Conservation (phyloP, 495 filamentous ascomycete genomes). For the Aspergillus biplanus region DNA sequence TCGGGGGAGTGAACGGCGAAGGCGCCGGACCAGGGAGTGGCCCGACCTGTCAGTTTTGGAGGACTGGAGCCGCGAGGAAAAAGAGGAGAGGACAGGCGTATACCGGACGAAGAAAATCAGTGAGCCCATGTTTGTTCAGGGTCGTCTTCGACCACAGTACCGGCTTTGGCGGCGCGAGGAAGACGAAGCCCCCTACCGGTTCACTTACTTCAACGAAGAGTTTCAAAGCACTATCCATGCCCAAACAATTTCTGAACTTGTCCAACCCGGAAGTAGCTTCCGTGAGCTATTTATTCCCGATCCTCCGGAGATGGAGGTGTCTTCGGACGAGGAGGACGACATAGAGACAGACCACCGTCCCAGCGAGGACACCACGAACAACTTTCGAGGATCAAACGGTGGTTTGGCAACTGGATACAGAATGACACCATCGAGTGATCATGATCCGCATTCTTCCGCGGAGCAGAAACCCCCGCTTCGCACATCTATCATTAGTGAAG, state of each 20-base stretch:
- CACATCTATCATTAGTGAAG: slow-evolving; percentile 40
- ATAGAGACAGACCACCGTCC: slow-evolving; percentile 49
- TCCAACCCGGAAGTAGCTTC: slow-evolving; percentile 83
- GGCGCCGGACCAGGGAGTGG: slow-evolving; percentile 61
- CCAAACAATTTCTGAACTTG: slow-evolving; percentile 88
- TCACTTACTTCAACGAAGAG: slow-evolving; percentile 98
- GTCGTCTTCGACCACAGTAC: slow-evolving; percentile 81
- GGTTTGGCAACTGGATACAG: slow-evolving; percentile 11
- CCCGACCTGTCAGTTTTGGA: slow-evolving; percentile 77
- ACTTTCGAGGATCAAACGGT: slow-evolving; percentile 11
- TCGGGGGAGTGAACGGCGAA: slow-evolving; percentile 54
- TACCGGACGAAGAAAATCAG: slow-evolving; percentile 89
- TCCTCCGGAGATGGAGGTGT: slow-evolving; percentile 64
- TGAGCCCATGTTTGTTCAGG: slow-evolving; percentile 89
- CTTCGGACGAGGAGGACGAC: slow-evolving; percentile 68
- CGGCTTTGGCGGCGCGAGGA: slow-evolving; percentile 81
- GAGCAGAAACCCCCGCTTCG: slow-evolving; percentile 22
- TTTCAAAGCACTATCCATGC: slow-evolving; percentile 93
- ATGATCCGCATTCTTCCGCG: slow-evolving; percentile 8
- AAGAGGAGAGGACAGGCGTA: slow-evolving; percentile 84
- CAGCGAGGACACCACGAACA: slow-evolving; percentile 27
- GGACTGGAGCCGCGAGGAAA: slow-evolving; percentile 90
- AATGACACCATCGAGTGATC: slow-evolving; percentile 13
- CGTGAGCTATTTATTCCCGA: slow-evolving; percentile 82
- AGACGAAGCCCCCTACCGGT: slow-evolving; percentile 90